These are phyloP conservation scores for Penicillium sp. DNA, from an alignment of 2,329 filamentous ascomycete genomes.

Conservation along the genomic window DNA sequence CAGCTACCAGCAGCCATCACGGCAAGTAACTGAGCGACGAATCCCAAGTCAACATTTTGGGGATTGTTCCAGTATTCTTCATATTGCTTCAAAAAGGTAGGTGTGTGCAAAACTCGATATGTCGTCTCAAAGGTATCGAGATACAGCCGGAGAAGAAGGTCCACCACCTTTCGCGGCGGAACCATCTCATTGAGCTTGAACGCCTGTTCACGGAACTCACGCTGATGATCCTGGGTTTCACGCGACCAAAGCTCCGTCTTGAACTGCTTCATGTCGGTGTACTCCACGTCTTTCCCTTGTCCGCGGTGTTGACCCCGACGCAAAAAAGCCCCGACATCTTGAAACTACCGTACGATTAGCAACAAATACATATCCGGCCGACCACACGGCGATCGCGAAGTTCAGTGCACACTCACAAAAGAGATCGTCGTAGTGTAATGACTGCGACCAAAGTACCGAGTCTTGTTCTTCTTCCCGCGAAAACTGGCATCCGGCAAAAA, in stretches of 20 bases:
- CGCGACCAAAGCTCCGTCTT: slow-evolving; percentile 30
- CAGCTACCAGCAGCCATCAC: slow-evolving; percentile 49
- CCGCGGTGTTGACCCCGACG: slow-evolving; percentile 19
- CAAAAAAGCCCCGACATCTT: slow-evolving; percentile 31
- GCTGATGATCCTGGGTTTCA: slow-evolving; percentile 31
- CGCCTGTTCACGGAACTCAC: slow-evolving; percentile 31
- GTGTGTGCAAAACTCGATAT: slow-evolving; percentile 59
- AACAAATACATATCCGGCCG: neutral
- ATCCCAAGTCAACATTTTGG: slow-evolving; percentile 43
- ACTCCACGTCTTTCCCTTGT: slow-evolving; percentile 24
- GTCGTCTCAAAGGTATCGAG: slow-evolving; percentile 59
- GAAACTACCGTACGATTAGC: slow-evolving; percentile 24
- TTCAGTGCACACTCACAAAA: slow-evolving; percentile 27
- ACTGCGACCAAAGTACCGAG: slow-evolving; percentile 34
- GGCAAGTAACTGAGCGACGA: slow-evolving; percentile 47
- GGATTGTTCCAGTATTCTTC: slow-evolving; percentile 55
- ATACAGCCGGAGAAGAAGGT: slow-evolving; percentile 56
- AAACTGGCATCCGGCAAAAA: slow-evolving; percentile 31
- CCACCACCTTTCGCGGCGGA: slow-evolving; percentile 48
- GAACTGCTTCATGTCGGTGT: slow-evolving; percentile 30
- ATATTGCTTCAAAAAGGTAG: slow-evolving; percentile 59
- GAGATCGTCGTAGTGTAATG: slow-evolving; percentile 33
- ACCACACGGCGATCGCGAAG: neutral
- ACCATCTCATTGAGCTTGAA: slow-evolving; percentile 41
- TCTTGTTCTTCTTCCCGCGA: slow-evolving; percentile 32